phyloP scores from a whole-genome alignment of 345 rosid species.

The Eucalyptus leucophloia region DNA sequence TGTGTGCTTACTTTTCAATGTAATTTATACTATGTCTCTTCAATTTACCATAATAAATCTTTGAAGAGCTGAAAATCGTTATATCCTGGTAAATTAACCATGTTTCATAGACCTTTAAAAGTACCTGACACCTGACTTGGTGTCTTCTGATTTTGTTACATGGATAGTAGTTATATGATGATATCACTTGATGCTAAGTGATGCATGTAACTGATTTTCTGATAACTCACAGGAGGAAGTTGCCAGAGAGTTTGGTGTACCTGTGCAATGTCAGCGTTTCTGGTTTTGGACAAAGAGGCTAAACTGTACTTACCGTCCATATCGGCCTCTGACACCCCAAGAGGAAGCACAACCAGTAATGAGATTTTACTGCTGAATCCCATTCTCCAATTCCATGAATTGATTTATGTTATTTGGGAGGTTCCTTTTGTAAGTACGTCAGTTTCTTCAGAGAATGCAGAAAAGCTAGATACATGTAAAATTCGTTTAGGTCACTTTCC shows the following conservation, averaged over 20 bases:
- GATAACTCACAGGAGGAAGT: constrained; percentile 21
- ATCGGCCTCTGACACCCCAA: constrained; percentile 20
- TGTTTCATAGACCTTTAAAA: not conserved
- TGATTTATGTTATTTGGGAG: not conserved
- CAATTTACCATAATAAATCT: not conserved
- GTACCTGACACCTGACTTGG: not conserved
- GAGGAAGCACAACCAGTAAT: constrained; percentile 37
- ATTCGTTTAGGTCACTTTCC: not conserved
- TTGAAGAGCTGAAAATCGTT: not conserved
- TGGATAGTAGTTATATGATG: not conserved
- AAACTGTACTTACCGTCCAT: constrained; percentile 33
- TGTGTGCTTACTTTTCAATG: not conserved
- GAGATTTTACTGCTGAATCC: not conserved
- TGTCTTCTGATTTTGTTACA: not conserved
- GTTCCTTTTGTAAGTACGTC: not conserved
- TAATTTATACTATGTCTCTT: not conserved
- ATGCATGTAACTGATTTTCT: not conserved
- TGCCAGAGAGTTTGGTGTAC: constrained; percentile 27
- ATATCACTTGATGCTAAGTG: not conserved
- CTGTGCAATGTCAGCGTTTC: constrained; percentile 30
- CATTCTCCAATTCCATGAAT: not conserved
- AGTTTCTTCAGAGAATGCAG: not conserved
- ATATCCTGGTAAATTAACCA: not conserved
- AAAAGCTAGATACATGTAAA: not conserved
- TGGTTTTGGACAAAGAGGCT: constrained; percentile 38